Evolutionary conservation across 2,329 filamentous ascomycete genomes (phyloP).

Genomic region (Truncatella angustata): DNA sequence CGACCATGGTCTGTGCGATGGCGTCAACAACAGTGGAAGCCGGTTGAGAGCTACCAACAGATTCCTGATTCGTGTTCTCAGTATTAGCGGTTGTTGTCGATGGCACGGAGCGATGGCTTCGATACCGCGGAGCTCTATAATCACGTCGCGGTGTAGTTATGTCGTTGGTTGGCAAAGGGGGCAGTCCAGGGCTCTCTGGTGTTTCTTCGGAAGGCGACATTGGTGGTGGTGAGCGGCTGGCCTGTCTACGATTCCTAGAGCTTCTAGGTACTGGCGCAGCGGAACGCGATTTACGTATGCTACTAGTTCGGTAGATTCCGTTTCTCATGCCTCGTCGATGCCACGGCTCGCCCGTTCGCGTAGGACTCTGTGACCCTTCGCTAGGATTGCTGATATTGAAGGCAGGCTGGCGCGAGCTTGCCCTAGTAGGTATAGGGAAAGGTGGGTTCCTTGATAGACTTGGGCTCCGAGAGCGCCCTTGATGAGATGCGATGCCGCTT

Average conservation of each 20-base stretch:
- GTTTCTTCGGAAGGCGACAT: constrained; percentile 66
- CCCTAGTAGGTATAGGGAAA: constrained; percentile 86
- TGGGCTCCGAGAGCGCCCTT: constrained; percentile 61
- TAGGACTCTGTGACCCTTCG: constrained; percentile 78
- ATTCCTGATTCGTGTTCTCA: constrained; percentile 45
- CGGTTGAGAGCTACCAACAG: constrained; percentile 51
- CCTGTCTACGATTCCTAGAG: constrained; percentile 46
- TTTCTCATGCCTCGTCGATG: constrained; percentile 48
- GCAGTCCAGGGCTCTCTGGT: constrained; percentile 68
- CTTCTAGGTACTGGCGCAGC: constrained; percentile 68
- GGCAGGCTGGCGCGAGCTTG: constrained; percentile 77
- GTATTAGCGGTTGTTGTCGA: constrained; percentile 58
- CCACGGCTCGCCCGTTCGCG: constrained; percentile 53
- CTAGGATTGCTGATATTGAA: constrained; percentile 62
- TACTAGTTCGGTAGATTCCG: constrained; percentile 55
- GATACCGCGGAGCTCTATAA: constrained; percentile 38
- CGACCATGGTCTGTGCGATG: constrained; percentile 97
- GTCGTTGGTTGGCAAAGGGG: constrained; percentile 71
- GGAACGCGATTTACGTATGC: constrained; percentile 81
- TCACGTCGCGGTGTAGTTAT: constrained; percentile 59
- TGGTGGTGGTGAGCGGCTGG: constrained; percentile 62
- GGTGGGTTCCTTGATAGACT: constrained; percentile 67
- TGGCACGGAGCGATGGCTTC: constrained; percentile 52
- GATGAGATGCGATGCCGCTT: constrained; percentile 70
- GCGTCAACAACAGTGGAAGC: constrained; percentile 86